Base-by-base conservation (phyloP, 495 filamentous ascomycete species). In the Cercophora newfieldiana region DNA sequence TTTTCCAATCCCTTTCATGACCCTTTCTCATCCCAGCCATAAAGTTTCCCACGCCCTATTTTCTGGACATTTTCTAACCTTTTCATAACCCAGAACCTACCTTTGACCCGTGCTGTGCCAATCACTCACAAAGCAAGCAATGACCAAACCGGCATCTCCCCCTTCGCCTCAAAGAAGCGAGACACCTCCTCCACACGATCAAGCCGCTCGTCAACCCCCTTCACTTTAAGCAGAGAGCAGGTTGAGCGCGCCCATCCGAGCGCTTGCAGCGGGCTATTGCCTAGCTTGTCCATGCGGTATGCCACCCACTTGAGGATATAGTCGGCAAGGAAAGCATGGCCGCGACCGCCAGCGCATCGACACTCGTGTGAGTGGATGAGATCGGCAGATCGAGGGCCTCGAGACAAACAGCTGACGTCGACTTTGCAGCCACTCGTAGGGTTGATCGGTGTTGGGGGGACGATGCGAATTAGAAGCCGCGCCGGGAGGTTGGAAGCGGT, bases 221-320 rank as follows among this genome's bases (percentile, higher is more conserved):
- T 21, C 26, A 58, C 3, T 29, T 8, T 29, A 7, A 64, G 28
- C 22, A 31, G 2, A 7, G 21, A n/a, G 22, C 50, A 64, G 2
- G 19, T 56, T n/a, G 22, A 16, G n/a, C 61, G 7, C 61, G 61
- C 61, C 61, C 61, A 64, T 6, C 49, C 30, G 3, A 33, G 24
- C 6, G 61, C 61, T 7, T 56, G 25, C 12, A 64, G 21, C n/a
- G 61, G 50, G 28, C 33, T 30, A 19, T 64, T 33, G 1, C 50
- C 49, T 8, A 64, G 50, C 50, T 56, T 26, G 28, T 64, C 50
- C 0, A 64, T 64, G 7, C 61, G 49, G 29, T 64, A 64, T 14
- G n/a, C 14, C 19, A 64, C 50, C 61, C 61, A 64, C 6, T 44
- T 26, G 21, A 64, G 49, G 14, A 64, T 47, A 21, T 64, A 64